These are phyloP conservation scores for Clathrus columnatus DNA, from an alignment of 768 basidiomycete species.

Conservation along the genomic window DNA sequence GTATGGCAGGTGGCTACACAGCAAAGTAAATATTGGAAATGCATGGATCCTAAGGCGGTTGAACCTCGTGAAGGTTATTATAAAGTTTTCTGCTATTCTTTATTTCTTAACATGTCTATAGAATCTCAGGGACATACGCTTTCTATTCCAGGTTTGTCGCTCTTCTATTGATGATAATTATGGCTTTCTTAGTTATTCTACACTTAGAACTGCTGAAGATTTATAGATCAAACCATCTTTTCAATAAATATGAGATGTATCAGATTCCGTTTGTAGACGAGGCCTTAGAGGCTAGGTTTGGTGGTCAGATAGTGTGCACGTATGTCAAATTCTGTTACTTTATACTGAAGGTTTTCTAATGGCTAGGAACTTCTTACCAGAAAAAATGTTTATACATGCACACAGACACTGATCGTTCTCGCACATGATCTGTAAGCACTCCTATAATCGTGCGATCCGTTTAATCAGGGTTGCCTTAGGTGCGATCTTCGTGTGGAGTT, in stretches of 20 bases:
- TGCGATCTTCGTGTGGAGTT: constrained; percentile 83
- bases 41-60: constrained; percentile 68
- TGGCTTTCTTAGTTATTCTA: constrained; percentile 7
- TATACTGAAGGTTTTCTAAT: not conserved
- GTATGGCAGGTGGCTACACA: constrained; percentile 81
- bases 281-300: constrained; percentile 63
- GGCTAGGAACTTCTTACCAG: constrained; percentile 33
- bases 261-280: constrained; percentile 65
- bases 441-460: not conserved
- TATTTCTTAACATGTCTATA: constrained; percentile 20
- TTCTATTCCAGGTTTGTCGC: constrained; percentile 55
- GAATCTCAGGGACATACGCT: constrained; percentile 54
- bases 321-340: constrained; percentile 30
- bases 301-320: constrained; percentile 85
- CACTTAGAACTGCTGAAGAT: constrained; percentile 72
- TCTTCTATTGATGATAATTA: not conserved
- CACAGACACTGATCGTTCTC: constrained; percentile 73
- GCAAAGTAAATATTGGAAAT: constrained; percentile 90
- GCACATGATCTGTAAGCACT: constrained; percentile 86
- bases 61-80: constrained; percentile 68
- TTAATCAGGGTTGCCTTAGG: constrained; percentile 43
- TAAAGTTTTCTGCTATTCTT: not conserved
- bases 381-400: constrained; percentile 59
- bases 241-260: constrained; percentile 67
- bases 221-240: constrained; percentile 80